A percentile compares a stretch with the other conserved stretches of the same genome.
phyloP scores from a whole-genome alignment of 345 rosid genomes.

The Camelina laxa region DNA sequence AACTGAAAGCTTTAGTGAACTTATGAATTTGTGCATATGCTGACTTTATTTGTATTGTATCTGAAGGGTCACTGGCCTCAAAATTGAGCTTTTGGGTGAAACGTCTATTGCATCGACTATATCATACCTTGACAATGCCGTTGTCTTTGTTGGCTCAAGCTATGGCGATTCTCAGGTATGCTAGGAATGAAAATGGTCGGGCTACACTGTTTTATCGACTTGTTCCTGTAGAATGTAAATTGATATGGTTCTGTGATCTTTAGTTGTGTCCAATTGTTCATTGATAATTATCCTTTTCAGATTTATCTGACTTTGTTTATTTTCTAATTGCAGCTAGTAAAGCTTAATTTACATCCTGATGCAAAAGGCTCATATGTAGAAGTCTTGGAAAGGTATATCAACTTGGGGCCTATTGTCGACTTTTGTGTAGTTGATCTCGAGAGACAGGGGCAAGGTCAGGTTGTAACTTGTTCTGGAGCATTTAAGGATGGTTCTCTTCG shows the following conservation, averaged over 20 bases:
- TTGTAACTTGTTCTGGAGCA: conserved; percentile 99
- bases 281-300: neutral
- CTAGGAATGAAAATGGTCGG: neutral
- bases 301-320: neutral
- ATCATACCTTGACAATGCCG: conserved; percentile 96
- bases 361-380: conserved; percentile 94
- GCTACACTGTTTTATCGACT: conserved; percentile 1
- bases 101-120: conserved; percentile 93
- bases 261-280: neutral
- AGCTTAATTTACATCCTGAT: conserved; percentile 92
- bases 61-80: conserved; percentile 89
- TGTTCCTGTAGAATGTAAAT: conserved; percentile 11
- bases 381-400: conserved; percentile 92
- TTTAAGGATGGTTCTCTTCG: conserved; percentile 98
- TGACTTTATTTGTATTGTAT: conserved; percentile 34
- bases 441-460: conserved; percentile 99
- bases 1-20: conserved; percentile 1
- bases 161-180: conserved; percentile 97
- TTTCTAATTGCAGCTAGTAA: conserved; percentile 71
- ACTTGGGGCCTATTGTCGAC: conserved; percentile 96
- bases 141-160: conserved; percentile 95
- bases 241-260: neutral
- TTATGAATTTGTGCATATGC: conserved; percentile 25
- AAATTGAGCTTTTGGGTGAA: conserved; percentile 95
- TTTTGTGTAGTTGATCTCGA: conserved; percentile 98